Evolutionary conservation across 345 rosid species (phyloP).

Genomic region (Nasturtium officinale): DNA sequence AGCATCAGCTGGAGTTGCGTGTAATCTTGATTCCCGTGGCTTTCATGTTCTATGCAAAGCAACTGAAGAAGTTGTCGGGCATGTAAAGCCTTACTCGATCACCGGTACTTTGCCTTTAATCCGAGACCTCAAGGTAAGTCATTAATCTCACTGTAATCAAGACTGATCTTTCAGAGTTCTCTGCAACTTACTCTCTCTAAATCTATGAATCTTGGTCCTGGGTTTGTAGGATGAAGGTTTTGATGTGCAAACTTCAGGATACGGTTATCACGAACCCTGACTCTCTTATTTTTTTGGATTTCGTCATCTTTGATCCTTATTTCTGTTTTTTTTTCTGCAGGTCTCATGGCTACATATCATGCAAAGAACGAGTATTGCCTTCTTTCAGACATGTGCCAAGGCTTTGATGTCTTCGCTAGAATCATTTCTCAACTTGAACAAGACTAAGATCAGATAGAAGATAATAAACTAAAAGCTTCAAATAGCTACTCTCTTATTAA

Average conservation of each 20-base stretch:
- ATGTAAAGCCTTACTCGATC: constrained; percentile 91
- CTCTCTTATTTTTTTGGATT: neutral
- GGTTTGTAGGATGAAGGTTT: constrained; percentile 84
- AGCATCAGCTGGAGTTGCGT: constrained; percentile 84
- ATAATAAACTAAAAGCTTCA: constrained; percentile 19
- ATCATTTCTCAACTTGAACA: constrained; percentile 82
- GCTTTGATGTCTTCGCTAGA: constrained; percentile 69
- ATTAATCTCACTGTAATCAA: constrained; percentile 6
- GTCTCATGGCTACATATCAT: constrained; percentile 94
- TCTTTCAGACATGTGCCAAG: constrained; percentile 90
- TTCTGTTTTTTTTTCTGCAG: constrained; percentile 46
- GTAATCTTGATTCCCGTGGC: constrained; percentile 86
- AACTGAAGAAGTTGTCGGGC: constrained; percentile 85
- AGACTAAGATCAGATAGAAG: constrained; percentile 30
- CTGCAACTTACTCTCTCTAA: neutral
- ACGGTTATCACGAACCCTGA: constrained; percentile 53
- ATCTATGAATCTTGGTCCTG: constrained; percentile 1
- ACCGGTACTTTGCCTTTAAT: constrained; percentile 94
- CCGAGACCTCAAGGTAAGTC: constrained; percentile 75
- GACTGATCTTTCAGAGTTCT: constrained; percentile 7
- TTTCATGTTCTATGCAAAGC: constrained; percentile 86
- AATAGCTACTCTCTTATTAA: constrained; percentile 19
- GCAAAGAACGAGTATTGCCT: constrained; percentile 97
- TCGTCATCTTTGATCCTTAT: neutral
- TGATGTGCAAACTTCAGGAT: constrained; percentile 92